Conservation (phyloP, 2,329 filamentous ascomycete species). For the Torrubiella hemipterigena region DNA sequence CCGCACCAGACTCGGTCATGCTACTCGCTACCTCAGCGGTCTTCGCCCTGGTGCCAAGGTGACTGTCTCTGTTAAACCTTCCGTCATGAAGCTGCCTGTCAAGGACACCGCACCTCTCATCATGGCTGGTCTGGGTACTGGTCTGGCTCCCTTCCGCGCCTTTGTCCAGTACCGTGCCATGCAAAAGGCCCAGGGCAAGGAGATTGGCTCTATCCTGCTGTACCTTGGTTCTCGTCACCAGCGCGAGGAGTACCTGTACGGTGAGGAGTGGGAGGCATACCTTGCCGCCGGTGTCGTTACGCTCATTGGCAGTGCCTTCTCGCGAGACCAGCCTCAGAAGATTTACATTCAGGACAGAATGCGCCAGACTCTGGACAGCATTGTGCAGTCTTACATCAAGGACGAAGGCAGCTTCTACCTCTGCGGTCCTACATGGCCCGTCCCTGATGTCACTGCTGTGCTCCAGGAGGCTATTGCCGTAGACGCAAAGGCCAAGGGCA, state of each 20-base stretch:
- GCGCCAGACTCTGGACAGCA: constrained; percentile 73
- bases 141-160: constrained; percentile 95
- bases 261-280: constrained; percentile 98
- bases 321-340: constrained; percentile 92
- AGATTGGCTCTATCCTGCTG: constrained; percentile 83
- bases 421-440: constrained; percentile 95
- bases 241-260: constrained; percentile 96
- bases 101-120: constrained; percentile 86
- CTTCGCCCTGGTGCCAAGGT: constrained; percentile 67
- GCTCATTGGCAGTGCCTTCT: constrained; percentile 85
- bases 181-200: constrained; percentile 94
- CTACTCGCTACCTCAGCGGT: constrained; percentile 74
- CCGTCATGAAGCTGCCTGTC: constrained; percentile 94
- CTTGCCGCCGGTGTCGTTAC: constrained; percentile 92
- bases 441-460: constrained; percentile 90
- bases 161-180: constrained; percentile 97
- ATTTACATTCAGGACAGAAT: constrained; percentile 99
- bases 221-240: constrained; percentile 97
- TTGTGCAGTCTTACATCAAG: constrained; percentile 74
- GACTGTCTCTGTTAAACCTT: constrained; percentile 91
- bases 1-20: constrained; percentile 83
- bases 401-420: constrained; percentile 93
- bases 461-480: constrained; percentile 80
- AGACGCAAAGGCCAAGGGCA: constrained; percentile 57
- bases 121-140: constrained; percentile 98